Evolutionary conservation across 2,329 filamentous ascomycete genomes (phyloP).

Genomic region (Diaporthe helianthi): DNA sequence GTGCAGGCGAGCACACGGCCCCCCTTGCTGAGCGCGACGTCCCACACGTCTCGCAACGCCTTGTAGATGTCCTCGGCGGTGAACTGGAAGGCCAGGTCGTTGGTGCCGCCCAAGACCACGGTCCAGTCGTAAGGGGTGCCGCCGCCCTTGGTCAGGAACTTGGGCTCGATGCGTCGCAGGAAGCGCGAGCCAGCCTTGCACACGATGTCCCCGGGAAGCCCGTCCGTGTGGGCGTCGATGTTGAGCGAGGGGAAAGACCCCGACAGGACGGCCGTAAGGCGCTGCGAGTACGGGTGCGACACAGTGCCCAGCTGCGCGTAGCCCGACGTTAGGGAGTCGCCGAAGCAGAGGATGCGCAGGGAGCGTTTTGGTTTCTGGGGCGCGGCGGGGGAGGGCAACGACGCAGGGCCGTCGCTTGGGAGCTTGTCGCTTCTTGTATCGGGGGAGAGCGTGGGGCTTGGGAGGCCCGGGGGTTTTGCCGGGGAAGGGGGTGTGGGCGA

Average conservation of each 20-base stretch:
- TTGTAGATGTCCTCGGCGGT: conserved; percentile 50
- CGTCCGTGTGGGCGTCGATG: conserved; percentile 50
- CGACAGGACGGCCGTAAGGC: conserved; percentile 54
- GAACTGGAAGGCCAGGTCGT: conserved; percentile 58
- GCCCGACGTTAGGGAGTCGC: conserved; percentile 69
- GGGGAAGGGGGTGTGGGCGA: not conserved
- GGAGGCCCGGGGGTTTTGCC: not conserved
- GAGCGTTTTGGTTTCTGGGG: conserved; percentile 30
- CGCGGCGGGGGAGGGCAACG: not conserved
- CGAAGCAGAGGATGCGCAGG: conserved; percentile 68
- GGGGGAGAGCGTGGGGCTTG: not conserved
- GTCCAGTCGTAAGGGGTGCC: conserved; percentile 58
- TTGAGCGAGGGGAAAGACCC: conserved; percentile 49
- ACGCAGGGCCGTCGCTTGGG: not conserved
- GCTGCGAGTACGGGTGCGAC: conserved; percentile 56
- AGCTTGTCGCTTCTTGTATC: not conserved
- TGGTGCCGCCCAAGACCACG: conserved; percentile 67
- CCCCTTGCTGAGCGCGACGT: conserved; percentile 53
- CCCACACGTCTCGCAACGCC: conserved; percentile 55
- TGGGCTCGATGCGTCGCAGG: conserved; percentile 41
- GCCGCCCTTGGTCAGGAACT: conserved; percentile 35
- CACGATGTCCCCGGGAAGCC: conserved; percentile 60
- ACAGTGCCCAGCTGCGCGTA: conserved; percentile 51
- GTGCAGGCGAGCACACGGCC: conserved; percentile 65
- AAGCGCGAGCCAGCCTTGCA: conserved; percentile 36